phyloP scores from a whole-genome alignment of 2,329 filamentous ascomycete species.

The Colletotrichum theobromicola region DNA sequence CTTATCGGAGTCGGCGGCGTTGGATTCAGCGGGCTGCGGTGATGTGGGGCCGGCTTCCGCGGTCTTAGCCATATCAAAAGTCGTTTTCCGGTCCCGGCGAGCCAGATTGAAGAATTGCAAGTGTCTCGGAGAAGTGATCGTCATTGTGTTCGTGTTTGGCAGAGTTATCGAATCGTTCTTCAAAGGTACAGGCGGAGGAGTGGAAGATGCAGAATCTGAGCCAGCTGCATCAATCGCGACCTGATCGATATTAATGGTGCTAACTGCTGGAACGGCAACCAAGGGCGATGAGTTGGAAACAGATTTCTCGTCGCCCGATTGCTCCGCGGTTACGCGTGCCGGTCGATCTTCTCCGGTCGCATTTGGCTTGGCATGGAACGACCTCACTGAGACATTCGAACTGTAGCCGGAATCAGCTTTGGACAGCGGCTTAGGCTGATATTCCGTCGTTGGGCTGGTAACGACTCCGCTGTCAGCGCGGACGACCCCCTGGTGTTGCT shows the following conservation, averaged over 20 bases:
- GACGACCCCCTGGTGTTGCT: slow-evolving; percentile 28
- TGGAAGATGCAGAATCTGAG: slow-evolving; percentile 25
- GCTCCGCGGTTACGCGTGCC: not conserved
- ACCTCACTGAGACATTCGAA: slow-evolving; percentile 63
- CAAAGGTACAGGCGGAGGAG: slow-evolving; percentile 39
- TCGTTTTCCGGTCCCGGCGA: slow-evolving; percentile 24
- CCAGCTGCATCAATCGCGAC: slow-evolving; percentile 11
- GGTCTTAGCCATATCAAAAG: slow-evolving; percentile 23
- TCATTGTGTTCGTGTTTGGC: not conserved
- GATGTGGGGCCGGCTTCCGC: slow-evolving; percentile 22
- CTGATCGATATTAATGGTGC: not conserved
- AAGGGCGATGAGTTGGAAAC: slow-evolving; percentile 1
- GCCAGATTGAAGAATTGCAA: slow-evolving; percentile 14
- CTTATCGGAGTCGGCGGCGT: slow-evolving; percentile 32
- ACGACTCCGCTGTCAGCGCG: slow-evolving; percentile 56
- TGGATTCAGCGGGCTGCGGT: slow-evolving; percentile 28
- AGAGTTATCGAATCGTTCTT: slow-evolving; percentile 31
- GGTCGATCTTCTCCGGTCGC: not conserved
- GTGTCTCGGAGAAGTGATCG: slow-evolving; percentile 2
- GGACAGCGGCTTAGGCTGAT: slow-evolving; percentile 46
- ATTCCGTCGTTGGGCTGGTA: slow-evolving; percentile 49
- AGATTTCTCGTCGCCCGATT: slow-evolving; percentile 7
- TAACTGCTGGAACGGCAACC: not conserved
- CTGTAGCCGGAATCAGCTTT: slow-evolving; percentile 68
- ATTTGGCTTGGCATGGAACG: slow-evolving; percentile 44